These are phyloP conservation scores for Alloascoidea africana DNA, from an alignment of 805 yeast species.

Conservation along the genomic window DNA sequence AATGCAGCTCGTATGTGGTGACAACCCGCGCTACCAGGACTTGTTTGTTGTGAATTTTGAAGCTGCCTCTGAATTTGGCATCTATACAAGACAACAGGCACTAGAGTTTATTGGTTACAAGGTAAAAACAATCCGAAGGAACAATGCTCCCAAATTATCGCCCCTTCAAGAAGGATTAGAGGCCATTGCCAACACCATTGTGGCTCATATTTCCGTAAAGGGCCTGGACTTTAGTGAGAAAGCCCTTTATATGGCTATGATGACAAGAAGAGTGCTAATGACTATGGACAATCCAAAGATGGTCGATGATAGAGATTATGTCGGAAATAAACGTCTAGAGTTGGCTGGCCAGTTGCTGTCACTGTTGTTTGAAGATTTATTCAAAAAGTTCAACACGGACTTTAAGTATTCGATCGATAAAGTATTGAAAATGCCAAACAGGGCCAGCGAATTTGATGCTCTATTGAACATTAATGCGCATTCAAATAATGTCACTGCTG, in stretches of 20 bases:
- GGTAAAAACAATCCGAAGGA: slow-evolving; percentile 85
- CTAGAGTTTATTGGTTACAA: slow-evolving; percentile 79
- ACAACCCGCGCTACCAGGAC: slow-evolving; percentile 79
- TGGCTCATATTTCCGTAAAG: slow-evolving; percentile 83
- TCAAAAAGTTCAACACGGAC: slow-evolving; percentile 90
- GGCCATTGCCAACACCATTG: slow-evolving; percentile 82
- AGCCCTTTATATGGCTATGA: slow-evolving; percentile 85
- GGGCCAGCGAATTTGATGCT: slow-evolving; percentile 94
- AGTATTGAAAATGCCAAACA: slow-evolving; percentile 81
- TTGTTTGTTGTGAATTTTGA: slow-evolving; percentile 86
- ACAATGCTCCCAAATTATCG: slow-evolving; percentile 66
- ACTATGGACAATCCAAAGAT: slow-evolving; percentile 86
- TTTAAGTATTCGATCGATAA: slow-evolving; percentile 92
- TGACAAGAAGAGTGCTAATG: slow-evolving; percentile 94
- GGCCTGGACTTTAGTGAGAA: slow-evolving; percentile 85
- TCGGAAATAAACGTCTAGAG: slow-evolving; percentile 94
- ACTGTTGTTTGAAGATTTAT: slow-evolving; percentile 86
- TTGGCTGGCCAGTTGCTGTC: slow-evolving; percentile 97
- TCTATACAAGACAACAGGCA: slow-evolving; percentile 89
- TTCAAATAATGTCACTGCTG: slow-evolving; percentile 85
- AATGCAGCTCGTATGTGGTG: slow-evolving; percentile 88
- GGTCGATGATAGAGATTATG: slow-evolving; percentile 98
- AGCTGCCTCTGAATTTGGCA: slow-evolving; percentile 75
- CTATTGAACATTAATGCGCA: slow-evolving; percentile 78
- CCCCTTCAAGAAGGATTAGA: slow-evolving; percentile 90